phyloP scores from a whole-genome alignment of 345 rosid species.

The Rhizophora mangle region DNA sequence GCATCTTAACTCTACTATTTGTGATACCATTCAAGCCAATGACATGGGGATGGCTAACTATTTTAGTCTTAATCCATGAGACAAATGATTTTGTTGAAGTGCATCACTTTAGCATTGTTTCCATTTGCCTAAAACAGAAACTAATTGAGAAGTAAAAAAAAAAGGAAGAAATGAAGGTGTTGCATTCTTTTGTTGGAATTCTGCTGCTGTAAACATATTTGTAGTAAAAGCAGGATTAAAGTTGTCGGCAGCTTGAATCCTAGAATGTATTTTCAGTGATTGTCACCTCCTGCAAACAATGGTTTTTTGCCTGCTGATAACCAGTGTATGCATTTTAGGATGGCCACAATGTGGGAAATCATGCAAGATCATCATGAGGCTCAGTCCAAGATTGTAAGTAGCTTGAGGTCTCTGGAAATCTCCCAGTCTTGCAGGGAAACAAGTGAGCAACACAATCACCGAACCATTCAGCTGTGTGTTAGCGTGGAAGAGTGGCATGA shows the following conservation, averaged over 20 bases:
- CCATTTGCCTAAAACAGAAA: neutral
- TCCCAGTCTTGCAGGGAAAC: slow-evolving; percentile 65
- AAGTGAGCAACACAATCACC: slow-evolving; percentile 64
- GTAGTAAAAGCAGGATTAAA: neutral
- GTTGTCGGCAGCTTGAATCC: neutral
- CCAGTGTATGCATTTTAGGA: slow-evolving; percentile 43
- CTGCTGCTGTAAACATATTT: neutral
- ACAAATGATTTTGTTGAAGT: neutral
- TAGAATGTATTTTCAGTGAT: neutral
- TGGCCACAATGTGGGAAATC: slow-evolving; percentile 83
- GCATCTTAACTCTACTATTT: neutral
- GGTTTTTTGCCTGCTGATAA: neutral
- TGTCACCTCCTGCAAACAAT: neutral
- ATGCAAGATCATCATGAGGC: slow-evolving; percentile 63
- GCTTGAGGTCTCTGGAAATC: slow-evolving; percentile 41
- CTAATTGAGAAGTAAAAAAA: neutral
- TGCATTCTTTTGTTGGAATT: neutral
- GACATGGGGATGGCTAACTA: neutral
- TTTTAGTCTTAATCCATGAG: neutral
- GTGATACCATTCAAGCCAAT: neutral
- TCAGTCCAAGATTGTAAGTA: slow-evolving; percentile 45
- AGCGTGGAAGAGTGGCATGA: slow-evolving; percentile 78
- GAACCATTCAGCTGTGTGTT: slow-evolving; percentile 60
- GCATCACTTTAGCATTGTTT: neutral
- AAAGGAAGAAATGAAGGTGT: neutral